Evolutionary conservation across 148 eudicot species (phyloP).

Genomic region (Fallopia convolvulus): DNA sequence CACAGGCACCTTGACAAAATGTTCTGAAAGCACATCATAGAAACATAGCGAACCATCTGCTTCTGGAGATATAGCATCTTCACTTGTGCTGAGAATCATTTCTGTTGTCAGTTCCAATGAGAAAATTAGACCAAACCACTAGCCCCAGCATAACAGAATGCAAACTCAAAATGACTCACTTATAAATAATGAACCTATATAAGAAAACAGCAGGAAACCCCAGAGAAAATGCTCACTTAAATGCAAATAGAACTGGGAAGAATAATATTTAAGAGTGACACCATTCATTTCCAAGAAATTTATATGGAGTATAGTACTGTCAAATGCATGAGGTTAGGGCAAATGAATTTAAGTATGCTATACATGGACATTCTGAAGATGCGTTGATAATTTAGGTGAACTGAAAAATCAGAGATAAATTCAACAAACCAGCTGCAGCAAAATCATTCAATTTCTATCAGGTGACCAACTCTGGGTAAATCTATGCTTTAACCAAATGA

Average conservation of each 20-base stretch:
- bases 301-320: background rate
- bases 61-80: constrained; percentile 44
- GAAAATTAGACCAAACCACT: constrained; percentile 6
- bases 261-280: background rate
- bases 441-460: background rate
- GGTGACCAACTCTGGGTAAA: background rate
- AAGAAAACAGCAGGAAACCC: too few relatives aligned
- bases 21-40: constrained; percentile 79
- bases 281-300: background rate
- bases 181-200: too few relatives aligned
- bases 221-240: background rate
- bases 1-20: constrained; percentile 61
- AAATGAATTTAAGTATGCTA: background rate
- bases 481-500: background rate
- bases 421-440: background rate
- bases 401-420: background rate
- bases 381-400: background rate
- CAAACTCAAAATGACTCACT: background rate
- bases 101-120: constrained; percentile 53
- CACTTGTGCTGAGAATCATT: constrained; percentile 52
- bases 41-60: constrained; percentile 56
- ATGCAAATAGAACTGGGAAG: background rate
- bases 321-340: background rate
- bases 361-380: background rate
- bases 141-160: background rate